Conservation (phyloP, 2,329 filamentous ascomycete genomes). For the Trichoderma afroharzianum region DNA sequence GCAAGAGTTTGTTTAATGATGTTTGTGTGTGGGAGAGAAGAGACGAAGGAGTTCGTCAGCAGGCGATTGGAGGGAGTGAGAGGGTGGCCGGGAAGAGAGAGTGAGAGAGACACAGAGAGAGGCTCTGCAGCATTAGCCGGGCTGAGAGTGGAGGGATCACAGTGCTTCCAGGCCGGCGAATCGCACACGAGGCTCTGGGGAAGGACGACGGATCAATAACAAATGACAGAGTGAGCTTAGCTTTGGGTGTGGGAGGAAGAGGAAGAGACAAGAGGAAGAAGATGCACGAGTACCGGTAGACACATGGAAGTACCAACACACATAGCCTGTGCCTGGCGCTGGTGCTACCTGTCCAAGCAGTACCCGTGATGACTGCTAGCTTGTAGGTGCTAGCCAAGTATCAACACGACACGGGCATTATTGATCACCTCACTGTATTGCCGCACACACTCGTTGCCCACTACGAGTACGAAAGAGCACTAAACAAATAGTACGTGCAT, state of each 20-base stretch:
- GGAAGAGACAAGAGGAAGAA: neutral
- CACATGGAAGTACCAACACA: neutral
- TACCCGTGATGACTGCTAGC: neutral
- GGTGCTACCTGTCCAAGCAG: neutral
- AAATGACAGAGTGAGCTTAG: neutral
- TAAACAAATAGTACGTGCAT: neutral
- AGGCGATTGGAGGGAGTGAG: neutral
- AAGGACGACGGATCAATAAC: neutral
- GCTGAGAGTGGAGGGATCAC: neutral
- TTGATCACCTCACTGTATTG: neutral
- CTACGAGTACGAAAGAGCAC: neutral
- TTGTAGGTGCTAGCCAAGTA: neutral
- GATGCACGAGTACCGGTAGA: neutral
- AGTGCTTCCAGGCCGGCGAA: neutral
- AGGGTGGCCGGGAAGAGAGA: neutral
- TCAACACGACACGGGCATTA: neutral
- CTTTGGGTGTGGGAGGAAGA: constrained; percentile 2
- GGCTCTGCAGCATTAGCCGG: neutral
- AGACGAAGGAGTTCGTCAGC: neutral
- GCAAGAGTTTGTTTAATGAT: neutral
- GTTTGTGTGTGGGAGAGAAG: neutral
- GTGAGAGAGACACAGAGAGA: neutral
- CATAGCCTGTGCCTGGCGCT: neutral
- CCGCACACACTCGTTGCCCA: neutral
- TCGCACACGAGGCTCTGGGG: neutral